Conservation (phyloP, 2,329 filamentous ascomycete genomes). For the Pseudocercospora fuligena region DNA sequence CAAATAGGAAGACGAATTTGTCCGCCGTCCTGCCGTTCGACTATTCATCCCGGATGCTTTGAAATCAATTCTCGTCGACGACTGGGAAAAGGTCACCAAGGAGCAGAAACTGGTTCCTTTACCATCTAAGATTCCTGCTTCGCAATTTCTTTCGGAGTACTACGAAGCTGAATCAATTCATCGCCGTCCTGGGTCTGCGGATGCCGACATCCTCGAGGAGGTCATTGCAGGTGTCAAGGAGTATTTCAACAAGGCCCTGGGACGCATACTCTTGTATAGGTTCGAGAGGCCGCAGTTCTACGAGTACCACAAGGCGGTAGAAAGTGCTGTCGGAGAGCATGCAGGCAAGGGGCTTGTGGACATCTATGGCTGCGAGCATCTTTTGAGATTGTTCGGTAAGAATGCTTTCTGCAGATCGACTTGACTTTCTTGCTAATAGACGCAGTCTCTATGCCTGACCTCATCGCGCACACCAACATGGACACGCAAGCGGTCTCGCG, state of each 20-base stretch:
- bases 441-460: slow-evolving; percentile 84
- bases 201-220: slow-evolving; percentile 86
- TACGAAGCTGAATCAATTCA: slow-evolving; percentile 74
- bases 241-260: slow-evolving; percentile 91
- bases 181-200: slow-evolving; percentile 68
- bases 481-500: slow-evolving; percentile 87
- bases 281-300: slow-evolving; percentile 91
- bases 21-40: slow-evolving; percentile 81
- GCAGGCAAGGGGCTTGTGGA: slow-evolving; percentile 75
- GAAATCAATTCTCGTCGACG: slow-evolving; percentile 91
- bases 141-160: slow-evolving; percentile 81
- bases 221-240: slow-evolving; percentile 83
- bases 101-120: slow-evolving; percentile 87
- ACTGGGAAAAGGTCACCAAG: slow-evolving; percentile 99
- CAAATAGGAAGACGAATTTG: slow-evolving; percentile 84
- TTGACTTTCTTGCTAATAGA: slow-evolving; percentile 13
- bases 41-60: slow-evolving; percentile 85
- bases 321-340: slow-evolving; percentile 63
- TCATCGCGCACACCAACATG: slow-evolving; percentile 98
- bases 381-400: slow-evolving; percentile 85
- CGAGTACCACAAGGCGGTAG: slow-evolving; percentile 73
- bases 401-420: background rate
- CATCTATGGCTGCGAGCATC: slow-evolving; percentile 90
- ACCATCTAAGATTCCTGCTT: slow-evolving; percentile 76
- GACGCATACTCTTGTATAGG: slow-evolving; percentile 88